Percentiles rank a stretch among this genome's conserved stretches.
phyloP scores from a whole-genome alignment of 768 basidiomycete species.

The Russula sp. region DNA sequence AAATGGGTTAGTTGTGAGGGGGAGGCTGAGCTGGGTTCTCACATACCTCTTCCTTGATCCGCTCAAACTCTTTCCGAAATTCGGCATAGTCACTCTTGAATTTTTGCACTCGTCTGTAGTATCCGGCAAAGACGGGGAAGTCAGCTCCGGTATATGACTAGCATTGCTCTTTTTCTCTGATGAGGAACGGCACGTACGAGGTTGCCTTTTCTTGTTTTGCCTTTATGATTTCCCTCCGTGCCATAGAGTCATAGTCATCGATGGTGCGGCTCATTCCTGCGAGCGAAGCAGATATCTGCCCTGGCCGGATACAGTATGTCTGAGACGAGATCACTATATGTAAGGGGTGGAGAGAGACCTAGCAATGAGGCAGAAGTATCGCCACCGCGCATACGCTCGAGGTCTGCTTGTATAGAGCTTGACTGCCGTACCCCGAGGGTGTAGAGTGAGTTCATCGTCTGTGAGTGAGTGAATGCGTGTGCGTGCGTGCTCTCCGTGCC shows the following conservation, averaged over 20 bases:
- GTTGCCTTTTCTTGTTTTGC: slow-evolving; percentile 96
- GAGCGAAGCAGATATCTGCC: slow-evolving; percentile 98
- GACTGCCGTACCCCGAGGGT: slow-evolving; percentile 92
- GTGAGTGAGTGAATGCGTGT: too few relatives aligned
- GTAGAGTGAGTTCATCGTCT: slow-evolving; percentile 88
- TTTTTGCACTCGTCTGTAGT: slow-evolving; percentile 83
- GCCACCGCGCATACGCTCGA: slow-evolving; percentile 77
- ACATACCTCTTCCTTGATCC: slow-evolving; percentile 62
- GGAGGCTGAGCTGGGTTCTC: slow-evolving; percentile 1
- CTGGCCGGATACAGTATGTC: slow-evolving; percentile 43
- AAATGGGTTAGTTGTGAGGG: not conserved
- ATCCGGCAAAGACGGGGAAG: not conserved
- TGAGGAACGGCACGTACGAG: slow-evolving; percentile 51
- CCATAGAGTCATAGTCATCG: slow-evolving; percentile 97
- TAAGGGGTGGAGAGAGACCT: slow-evolving; percentile 52
- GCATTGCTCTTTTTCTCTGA: not conserved
- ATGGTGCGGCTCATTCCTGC: slow-evolving; percentile 91
- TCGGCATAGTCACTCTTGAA: slow-evolving; percentile 86
- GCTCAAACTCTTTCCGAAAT: slow-evolving; percentile 79
- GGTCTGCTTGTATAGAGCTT: slow-evolving; percentile 80
- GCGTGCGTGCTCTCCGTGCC: too few relatives aligned
- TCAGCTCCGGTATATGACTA: not conserved
- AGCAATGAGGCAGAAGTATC: slow-evolving; percentile 77
- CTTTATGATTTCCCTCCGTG: slow-evolving; percentile 92
- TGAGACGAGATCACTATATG: slow-evolving; percentile 7